Base-by-base conservation (phyloP, 1,284 basidiomycete species). In the Sphagnurus paluster region DNA sequence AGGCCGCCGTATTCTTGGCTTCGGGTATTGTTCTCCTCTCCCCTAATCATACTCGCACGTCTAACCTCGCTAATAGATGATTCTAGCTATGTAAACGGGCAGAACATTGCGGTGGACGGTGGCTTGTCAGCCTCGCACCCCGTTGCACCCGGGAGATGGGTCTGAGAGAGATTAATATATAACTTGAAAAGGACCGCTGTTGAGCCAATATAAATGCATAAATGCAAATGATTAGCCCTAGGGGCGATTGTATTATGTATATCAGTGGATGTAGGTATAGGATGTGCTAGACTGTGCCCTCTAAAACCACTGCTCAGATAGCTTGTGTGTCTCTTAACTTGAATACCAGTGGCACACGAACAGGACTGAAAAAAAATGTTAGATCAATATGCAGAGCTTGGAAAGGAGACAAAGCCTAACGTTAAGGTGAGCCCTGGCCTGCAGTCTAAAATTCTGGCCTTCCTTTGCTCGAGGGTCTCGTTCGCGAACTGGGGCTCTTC, bases 81-180 rank as follows among this genome's bases (percentile, higher is more conserved):
- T 50, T 84, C 92, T 1, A 93, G 90, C 60, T 95, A 96, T 64
- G 82, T 98, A 46, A 98, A 96, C 60, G 95, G 92, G 9, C 89
- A 96, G 59, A 87, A 86, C 53, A 76, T 93, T 29, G 85, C 87
- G 0, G 87, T 95, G 20, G 93, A 95, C 59, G 95, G 93, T 7
- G 93, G 91, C 0, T 65, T 95, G 46, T 81, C 85, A 6, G 74
- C 84, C 24, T 87, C 87, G 2, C 75, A 82, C 54, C 90, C 90
- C 2, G 83, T 87, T 20, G 74, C 84, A 2, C 84, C 84, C 1
- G 84, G 87, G 4, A 80, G 75, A 60, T 75, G 75, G 70, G 70
- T 44, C 14, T 60, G 32, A 53, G n/a, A n/a, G n/a, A n/a, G n/a
- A n/a, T n/a, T n/a, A n/a, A n/a, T n/a, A n/a, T n/a, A n/a, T n/a